Evolutionary conservation across 805 yeast genomes (phyloP).

Genomic region (Ogataea glucozyma): DNA sequence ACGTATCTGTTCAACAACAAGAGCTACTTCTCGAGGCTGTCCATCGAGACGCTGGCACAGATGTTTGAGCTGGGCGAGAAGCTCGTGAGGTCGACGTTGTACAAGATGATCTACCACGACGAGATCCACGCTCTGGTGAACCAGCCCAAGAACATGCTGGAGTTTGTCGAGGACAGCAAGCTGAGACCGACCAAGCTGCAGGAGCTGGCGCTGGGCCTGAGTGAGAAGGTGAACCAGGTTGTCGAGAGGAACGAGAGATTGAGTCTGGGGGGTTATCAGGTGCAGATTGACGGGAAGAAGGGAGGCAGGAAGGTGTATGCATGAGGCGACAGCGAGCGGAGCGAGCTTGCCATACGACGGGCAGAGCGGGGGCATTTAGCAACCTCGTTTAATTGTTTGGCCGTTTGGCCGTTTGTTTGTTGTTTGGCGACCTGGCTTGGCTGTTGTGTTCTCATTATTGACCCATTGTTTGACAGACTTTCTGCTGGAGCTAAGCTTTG

Average conservation of each 20-base stretch:
- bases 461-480: too few species aligned
- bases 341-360: background rate
- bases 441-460: too few species aligned
- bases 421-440: too few species aligned
- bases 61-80: conserved; percentile 63
- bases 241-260: conserved; percentile 85
- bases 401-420: too few species aligned
- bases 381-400: too few species aligned
- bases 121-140: conserved; percentile 78
- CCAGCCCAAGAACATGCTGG: conserved; percentile 60
- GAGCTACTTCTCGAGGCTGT: conserved; percentile 70
- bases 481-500: too few species aligned
- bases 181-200: conserved; percentile 78
- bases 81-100: conserved; percentile 61
- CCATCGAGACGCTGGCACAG: conserved; percentile 62
- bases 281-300: conserved; percentile 30
- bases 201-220: conserved; percentile 80
- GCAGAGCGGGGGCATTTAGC: too few species aligned
- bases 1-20: conserved; percentile 90
- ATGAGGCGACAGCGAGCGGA: background rate
- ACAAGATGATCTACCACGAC: conserved; percentile 73
- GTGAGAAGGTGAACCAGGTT: conserved; percentile 75
- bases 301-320: conserved; percentile 11
- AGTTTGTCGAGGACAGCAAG: conserved; percentile 66
- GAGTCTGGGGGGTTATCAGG: conserved; percentile 71